phyloP scores from a whole-genome alignment of 2,329 filamentous ascomycete species.

The Gaeumannomyces tritici region DNA sequence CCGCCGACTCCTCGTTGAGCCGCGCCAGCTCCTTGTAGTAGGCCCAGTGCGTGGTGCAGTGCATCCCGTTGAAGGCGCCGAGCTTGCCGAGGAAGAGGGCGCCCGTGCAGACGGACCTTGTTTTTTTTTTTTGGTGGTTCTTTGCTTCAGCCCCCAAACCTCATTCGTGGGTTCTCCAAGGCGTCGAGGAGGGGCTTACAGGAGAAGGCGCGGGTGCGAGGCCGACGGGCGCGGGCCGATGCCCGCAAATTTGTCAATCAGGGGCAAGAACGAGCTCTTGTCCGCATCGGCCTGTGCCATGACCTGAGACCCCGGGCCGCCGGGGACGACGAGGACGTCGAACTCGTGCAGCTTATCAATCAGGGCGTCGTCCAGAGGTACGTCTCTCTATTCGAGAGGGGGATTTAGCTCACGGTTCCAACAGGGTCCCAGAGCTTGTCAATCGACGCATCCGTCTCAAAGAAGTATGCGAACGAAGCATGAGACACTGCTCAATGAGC shows the following conservation, averaged over 20 bases:
- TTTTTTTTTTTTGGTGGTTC: no score
- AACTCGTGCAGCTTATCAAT: neutral
- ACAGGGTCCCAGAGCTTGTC: no score
- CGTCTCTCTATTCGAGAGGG: neutral
- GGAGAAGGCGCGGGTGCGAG: neutral
- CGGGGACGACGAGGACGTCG: constrained; percentile 1
- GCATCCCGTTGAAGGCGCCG: constrained; percentile 3
- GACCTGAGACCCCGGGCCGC: neutral
- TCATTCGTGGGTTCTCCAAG: no score
- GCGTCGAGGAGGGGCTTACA: no score
- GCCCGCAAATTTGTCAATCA: neutral
- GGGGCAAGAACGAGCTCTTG: neutral
- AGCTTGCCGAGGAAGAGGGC: constrained; percentile 2
- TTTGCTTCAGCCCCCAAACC: no score
- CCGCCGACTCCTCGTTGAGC: neutral
- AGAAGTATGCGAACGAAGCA: no score
- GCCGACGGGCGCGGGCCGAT: neutral
- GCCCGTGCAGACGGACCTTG: constrained; percentile 4
- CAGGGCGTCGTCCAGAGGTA: neutral
- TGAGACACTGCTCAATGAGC: no score
- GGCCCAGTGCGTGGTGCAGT: constrained; percentile 5
- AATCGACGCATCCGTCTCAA: no score
- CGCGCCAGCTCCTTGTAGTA: neutral
- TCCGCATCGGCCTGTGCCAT: neutral
- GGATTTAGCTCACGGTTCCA: no score